Evolutionary conservation across 805 yeast species (phyloP).

Genomic region (Ogataea minuta): DNA sequence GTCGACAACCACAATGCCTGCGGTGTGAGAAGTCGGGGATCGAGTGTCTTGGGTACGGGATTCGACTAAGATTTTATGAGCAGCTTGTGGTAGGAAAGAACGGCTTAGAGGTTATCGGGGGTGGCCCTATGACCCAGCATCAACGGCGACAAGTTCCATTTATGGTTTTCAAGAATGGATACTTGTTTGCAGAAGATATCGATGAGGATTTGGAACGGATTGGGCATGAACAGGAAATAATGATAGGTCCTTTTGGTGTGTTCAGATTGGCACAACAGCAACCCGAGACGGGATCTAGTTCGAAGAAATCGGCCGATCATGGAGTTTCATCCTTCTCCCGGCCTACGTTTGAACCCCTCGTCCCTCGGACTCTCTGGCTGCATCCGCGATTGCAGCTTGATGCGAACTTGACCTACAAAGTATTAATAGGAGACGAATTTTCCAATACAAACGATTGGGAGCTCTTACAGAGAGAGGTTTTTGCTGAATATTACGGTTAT

Average conservation of each 20-base stretch:
- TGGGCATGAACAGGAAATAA: slow-evolving; percentile 24
- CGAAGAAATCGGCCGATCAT: background rate
- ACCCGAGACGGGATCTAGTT: background rate
- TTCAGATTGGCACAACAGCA: slow-evolving; percentile 2
- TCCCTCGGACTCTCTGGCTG: slow-evolving; percentile 34
- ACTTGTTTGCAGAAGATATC: slow-evolving; percentile 40
- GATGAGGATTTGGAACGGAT: slow-evolving; percentile 35
- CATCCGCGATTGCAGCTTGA: slow-evolving; percentile 33
- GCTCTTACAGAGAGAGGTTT: slow-evolving; percentile 25
- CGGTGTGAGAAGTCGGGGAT: slow-evolving; percentile 46
- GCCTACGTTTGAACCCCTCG: slow-evolving; percentile 7
- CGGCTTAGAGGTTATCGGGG: slow-evolving; percentile 13
- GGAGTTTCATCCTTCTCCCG: slow-evolving; percentile 1
- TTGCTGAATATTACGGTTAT: slow-evolving; percentile 26
- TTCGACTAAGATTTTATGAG: slow-evolving; percentile 47
- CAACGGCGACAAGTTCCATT: slow-evolving; percentile 47
- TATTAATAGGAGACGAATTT: slow-evolving; percentile 25
- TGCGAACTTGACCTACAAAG: slow-evolving; percentile 32
- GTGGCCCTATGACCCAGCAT: slow-evolving; percentile 14
- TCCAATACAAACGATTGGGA: slow-evolving; percentile 22
- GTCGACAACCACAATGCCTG: slow-evolving; percentile 42
- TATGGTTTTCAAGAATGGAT: slow-evolving; percentile 40
- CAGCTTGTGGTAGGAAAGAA: slow-evolving; percentile 35
- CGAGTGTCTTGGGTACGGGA: slow-evolving; percentile 49
- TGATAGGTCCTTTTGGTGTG: slow-evolving; percentile 36